Percentiles rank a stretch among this genome's conserved stretches.
Conservation (phyloP, 2,329 filamentous ascomycete species). For the Ascochyta fabae region DNA sequence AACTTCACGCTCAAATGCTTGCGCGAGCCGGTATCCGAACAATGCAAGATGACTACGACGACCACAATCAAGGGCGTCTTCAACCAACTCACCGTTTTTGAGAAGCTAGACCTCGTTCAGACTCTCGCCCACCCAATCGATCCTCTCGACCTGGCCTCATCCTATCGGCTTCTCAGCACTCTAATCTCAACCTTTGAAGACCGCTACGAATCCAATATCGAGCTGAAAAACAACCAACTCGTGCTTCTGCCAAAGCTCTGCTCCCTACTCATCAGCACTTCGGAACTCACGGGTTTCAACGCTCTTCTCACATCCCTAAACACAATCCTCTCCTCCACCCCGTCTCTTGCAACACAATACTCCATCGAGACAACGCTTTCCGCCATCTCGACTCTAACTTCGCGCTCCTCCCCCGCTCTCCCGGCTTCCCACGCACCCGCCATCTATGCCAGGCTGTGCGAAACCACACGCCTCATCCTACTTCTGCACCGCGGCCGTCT, state of each 20-base stretch:
- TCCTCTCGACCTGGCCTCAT: conserved; percentile 14
- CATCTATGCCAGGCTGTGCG: conserved; percentile 62
- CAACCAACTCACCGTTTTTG: conserved; percentile 17
- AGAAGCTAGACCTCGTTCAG: conserved; percentile 31
- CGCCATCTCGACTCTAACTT: conserved; percentile 44
- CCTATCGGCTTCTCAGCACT: conserved; percentile 33
- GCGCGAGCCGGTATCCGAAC: conserved; percentile 18
- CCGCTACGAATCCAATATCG: conserved; percentile 26
- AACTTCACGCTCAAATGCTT: conserved; percentile 31
- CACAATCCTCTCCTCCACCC: conserved; percentile 48
- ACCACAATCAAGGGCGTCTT: conserved; percentile 26
- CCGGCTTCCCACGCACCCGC: conserved; percentile 38
- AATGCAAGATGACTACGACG: conserved; percentile 18
- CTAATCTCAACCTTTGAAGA: conserved; percentile 42
- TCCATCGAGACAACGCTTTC: conserved; percentile 51
- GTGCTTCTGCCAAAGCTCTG: conserved; percentile 37
- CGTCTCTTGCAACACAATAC: conserved; percentile 53
- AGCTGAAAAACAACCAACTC: conserved; percentile 36
- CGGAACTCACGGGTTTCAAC: conserved; percentile 61
- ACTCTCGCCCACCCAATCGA: conserved; percentile 21
- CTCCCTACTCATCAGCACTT: conserved; percentile 51
- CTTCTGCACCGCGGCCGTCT: conserved; percentile 65
- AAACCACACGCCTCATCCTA: conserved; percentile 60
- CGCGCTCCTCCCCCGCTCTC: conserved; percentile 41
- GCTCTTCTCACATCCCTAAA: conserved; percentile 57